Evolutionary conservation across 164 flowering plant genomes (phyloP), one percentile per base, ranked within the genome.

Genomic region (Vitis riparia): DNA sequence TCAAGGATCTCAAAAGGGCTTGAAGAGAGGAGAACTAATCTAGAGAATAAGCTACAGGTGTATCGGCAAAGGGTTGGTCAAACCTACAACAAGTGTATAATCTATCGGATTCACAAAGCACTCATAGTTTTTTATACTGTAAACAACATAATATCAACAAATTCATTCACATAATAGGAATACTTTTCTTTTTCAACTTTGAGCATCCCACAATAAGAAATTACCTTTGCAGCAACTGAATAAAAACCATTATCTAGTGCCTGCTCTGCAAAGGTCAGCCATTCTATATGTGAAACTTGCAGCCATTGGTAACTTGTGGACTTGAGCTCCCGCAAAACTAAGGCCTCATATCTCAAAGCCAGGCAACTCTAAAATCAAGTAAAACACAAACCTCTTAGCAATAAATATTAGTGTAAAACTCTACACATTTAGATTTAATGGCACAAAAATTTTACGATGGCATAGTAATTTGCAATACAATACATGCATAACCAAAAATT

Each of bases 311-410:
- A 50, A 71, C 59, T 80, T 17, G 73, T 13, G 50, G 85, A 78
- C 59, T 77, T 75, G 52, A 75, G 66, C 6, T 91, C 89, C 50
- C 98, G 86, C 73, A 91, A 57, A 68, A 79, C 44, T 75, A 95
- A 81, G 13, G 88, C 99, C 79, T 95, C 99, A 55, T 93, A 79
- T 49, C 85, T 85, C 83, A 91, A 73, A 53, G 95, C 91, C 86
- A 91, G 84, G 74, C 93, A 93, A 79, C 91, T 91, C 98, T 89
- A 81, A 0, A 27, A 55, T 62, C 10, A 55, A 9, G 9, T 9
- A 9, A 69, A 23, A 63, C 11, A 14, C 55, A 61, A 61, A 13
- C 10, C 30, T 9, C 3, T 51, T 32, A 12, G 48, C 7, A 32
- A n/a, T 1, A 53, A 53, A 27, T 19, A 9, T 10, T 27, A 23